These are phyloP conservation scores for Xylariaceae sp. DNA, from an alignment of 2,329 filamentous ascomycete genomes.

Conservation along the genomic window DNA sequence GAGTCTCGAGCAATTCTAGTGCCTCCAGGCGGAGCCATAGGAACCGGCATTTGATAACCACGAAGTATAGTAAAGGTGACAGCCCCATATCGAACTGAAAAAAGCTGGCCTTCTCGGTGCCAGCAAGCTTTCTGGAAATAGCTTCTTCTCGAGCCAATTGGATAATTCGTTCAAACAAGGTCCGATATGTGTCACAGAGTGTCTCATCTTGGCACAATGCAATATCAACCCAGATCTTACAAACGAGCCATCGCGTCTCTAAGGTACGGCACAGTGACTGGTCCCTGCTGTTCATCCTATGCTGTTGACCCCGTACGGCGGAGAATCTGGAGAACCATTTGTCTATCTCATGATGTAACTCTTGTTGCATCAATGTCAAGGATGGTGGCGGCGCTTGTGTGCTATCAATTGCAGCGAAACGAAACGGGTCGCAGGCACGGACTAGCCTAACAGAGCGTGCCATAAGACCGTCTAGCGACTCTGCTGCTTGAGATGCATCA, in stretches of 20 bases:
- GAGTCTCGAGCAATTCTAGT: slow-evolving; percentile 5
- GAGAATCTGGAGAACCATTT: slow-evolving; percentile 15
- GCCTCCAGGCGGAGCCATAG: slow-evolving; percentile 26
- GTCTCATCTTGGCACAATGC: slow-evolving; percentile 18
- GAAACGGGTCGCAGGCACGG: slow-evolving; percentile 19
- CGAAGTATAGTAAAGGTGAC: slow-evolving; percentile 27
- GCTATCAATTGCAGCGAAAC: background rate
- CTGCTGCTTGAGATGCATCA: background rate
- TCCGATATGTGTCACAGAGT: slow-evolving; percentile 12
- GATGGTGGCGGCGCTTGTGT: slow-evolving; percentile 1
- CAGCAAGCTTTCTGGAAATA: background rate
- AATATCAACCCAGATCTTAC: slow-evolving; percentile 27
- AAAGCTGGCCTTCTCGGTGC: background rate
- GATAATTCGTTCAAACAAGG: slow-evolving; percentile 23
- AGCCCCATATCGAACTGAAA: slow-evolving; percentile 30
- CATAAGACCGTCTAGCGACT: slow-evolving; percentile 21
- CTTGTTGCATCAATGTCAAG: slow-evolving; percentile 5
- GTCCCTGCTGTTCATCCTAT: background rate
- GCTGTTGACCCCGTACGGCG: background rate
- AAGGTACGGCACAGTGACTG: slow-evolving; percentile 7
- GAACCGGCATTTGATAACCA: slow-evolving; percentile 29
- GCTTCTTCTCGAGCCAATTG: slow-evolving; percentile 23
- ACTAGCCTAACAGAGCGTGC: slow-evolving; percentile 16
- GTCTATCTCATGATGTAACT: slow-evolving; percentile 15
- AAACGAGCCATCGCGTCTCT: slow-evolving; percentile 28